Base-by-base conservation (phyloP, 2,329 filamentous ascomycete species). In the Fusarium miscanthi region DNA sequence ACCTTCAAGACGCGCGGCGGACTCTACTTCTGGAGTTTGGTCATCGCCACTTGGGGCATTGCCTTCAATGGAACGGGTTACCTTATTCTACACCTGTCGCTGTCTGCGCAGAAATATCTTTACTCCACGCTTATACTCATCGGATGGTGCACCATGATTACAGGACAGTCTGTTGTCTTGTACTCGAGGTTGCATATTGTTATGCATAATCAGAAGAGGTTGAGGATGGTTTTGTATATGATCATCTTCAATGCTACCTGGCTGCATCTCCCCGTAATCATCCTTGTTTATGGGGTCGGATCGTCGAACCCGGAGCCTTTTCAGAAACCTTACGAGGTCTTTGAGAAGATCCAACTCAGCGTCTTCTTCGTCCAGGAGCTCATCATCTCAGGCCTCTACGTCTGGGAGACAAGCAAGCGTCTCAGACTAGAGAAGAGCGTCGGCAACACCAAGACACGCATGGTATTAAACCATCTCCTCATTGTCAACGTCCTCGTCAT, bases 101-200 rank as follows among this genome's bases (percentile, higher is more conserved):
- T 72, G 21, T 45, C 67, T 1, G 40, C 48, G 4, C 35, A 49
- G 2, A 59, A 54, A 16, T 74, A 78, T 16, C 52, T 75, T 3
- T 66, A 75, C n/a, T 74, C 74, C 11, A 80, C 78, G 2, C 61
- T 79, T 13, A 78, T 80, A 13, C 66, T 79, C n/a, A 66, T 77
- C 27, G 78, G 78, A 5, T 81, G 80, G 79, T 77, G 74, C n/a
- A 69, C 75, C 3, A 90, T 91, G 87, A 84, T 91, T 1, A 90
- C 88, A 1, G 90, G 89, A 0, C 88, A 91, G 76, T 86, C 87
- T 0, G 74, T 91, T 23, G 89, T 91, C 4, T 81, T 92, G 2
- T 92, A 89, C 80, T 91, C 88, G 2, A 85, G 90, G 3, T 82
- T 91, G 3, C 88, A 91, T 74, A 83, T 92, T 6, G 84, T 91